Evolutionary conservation across 495 filamentous ascomycete genomes (phyloP).

Genomic region (Aspergillus egyptiacus): DNA sequence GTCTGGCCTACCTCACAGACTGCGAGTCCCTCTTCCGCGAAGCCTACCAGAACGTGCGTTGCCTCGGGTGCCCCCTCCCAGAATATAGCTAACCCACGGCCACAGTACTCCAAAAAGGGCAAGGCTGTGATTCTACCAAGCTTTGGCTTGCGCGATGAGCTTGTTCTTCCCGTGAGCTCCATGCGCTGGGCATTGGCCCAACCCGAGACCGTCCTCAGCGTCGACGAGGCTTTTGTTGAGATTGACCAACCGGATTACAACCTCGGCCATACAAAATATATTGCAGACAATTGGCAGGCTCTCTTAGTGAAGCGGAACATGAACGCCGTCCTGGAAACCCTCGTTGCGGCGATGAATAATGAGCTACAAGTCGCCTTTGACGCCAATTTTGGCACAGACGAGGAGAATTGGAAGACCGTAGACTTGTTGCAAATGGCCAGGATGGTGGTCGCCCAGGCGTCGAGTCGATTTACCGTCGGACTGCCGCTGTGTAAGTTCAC

Average conservation of each 20-base stretch:
- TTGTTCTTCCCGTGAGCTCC: constrained; percentile 25
- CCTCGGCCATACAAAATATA: constrained; percentile 21
- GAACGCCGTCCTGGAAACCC: constrained; percentile 15
- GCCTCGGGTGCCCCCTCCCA: too few species aligned
- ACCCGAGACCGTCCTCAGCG: constrained; percentile 23
- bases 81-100: too few species aligned
- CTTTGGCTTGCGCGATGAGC: constrained; percentile 25
- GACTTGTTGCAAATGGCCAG: constrained; percentile 25
- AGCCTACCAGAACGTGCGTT: background rate
- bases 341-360: constrained; percentile 22
- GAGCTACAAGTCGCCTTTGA: constrained; percentile 24
- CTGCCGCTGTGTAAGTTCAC: constrained; percentile 27
- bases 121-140: constrained; percentile 31
- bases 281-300: constrained; percentile 21
- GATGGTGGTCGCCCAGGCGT: constrained; percentile 26
- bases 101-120: constrained; percentile 7
- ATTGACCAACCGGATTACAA: constrained; percentile 21
- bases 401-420: constrained; percentile 23
- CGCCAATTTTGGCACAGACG: constrained; percentile 23
- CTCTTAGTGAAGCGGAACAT: constrained; percentile 21
- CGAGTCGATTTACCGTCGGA: constrained; percentile 37
- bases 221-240: constrained; percentile 22
- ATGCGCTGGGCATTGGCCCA: constrained; percentile 22
- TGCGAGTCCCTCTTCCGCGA: constrained; percentile 7
- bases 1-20: background rate